Evolutionary conservation across 306 rosid species (phyloP).

Genomic region (Albizia julibrissin): DNA sequence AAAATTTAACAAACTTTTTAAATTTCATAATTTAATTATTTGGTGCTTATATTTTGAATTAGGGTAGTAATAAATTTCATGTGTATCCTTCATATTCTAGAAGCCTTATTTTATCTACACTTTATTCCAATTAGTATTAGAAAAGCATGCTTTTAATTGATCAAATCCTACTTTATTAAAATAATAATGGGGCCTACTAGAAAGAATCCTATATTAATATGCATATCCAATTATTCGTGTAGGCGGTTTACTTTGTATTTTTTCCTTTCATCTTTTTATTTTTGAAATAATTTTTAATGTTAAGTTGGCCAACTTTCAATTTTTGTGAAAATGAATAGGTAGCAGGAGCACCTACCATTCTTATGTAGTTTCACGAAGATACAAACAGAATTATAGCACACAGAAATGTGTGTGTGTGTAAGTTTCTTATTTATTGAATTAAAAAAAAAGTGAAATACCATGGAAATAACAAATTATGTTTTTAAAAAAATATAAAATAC

Average conservation of each 20-base stretch:
- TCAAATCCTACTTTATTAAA: background rate
- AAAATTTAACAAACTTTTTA: too few relatives aligned
- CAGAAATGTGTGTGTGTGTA: too few relatives aligned
- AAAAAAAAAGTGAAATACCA: background rate
- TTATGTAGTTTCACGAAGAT: background rate
- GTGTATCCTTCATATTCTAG: too few relatives aligned
- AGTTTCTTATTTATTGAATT: background rate
- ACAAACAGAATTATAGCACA: too few relatives aligned
- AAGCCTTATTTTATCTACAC: too few relatives aligned
- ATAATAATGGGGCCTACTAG: background rate
- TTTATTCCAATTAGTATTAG: too few relatives aligned
- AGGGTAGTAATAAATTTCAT: too few relatives aligned
- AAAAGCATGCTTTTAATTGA: too few relatives aligned
- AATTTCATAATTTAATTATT: too few relatives aligned
- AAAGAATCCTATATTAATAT: slow-evolving; percentile 4
- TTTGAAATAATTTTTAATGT: background rate
- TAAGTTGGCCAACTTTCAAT: background rate
- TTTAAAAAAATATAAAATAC: too few relatives aligned
- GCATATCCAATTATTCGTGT: slow-evolving; percentile 5
- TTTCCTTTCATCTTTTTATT: background rate
- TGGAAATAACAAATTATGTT: background rate
- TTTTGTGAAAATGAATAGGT: background rate
- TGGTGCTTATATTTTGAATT: too few relatives aligned
- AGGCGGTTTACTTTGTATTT: background rate
- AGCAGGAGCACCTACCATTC: background rate